Base-by-base conservation (phyloP, 2,329 filamentous ascomycete genomes). In the Fusarium piperis region DNA sequence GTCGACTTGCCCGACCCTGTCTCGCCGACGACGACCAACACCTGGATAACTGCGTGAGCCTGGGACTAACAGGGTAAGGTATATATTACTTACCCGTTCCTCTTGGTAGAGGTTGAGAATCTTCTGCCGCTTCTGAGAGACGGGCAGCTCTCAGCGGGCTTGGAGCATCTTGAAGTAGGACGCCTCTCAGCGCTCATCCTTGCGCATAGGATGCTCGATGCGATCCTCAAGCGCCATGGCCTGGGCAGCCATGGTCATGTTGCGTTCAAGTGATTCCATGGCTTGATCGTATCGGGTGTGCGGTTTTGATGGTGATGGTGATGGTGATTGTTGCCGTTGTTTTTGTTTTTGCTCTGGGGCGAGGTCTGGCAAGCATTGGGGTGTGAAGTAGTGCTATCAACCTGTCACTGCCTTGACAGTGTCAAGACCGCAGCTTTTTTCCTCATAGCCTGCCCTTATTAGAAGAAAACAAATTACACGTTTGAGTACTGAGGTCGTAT, bases 1-100 rank as follows among this genome's bases (percentile, higher is more conserved):
- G 74, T 75, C 7, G 67, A 67, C 64, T 74, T 76, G 30, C 72
- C 72, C 0, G 60, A 66, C 5, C 68, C 73, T 8, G 72, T 70
- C 16, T 68, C 64, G 18, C 62, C 60, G 4, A 64, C 64, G 18
- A 73, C 51, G 23, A 75, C n/a, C 26, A 70, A n/a, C 5, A 73
- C 63, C 28, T 71, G 12, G 20, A 44, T 39, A 6, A 18, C 36
- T 39, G 39, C 6, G 23, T 44, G 20, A 44, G 18, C 39, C 18
- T 44, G 12, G 39, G 39, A 8, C 18, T 15, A 44, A 23, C n/a
- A n/a, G 16, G 3, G 5, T 4, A 36, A 12, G 3, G 7, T 15
- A 4, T 44, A 6, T 23, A n/a, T 39, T 12, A 23, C 52, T 60
- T 20, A 61, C 61, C 11, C 38, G 61, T 11, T 28, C 15, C 8